Evolutionary conservation across 208 protist species (phyloP), one percentile per base, ranked within the genome.

Genomic region (Blechomonas ayalai): DNA sequence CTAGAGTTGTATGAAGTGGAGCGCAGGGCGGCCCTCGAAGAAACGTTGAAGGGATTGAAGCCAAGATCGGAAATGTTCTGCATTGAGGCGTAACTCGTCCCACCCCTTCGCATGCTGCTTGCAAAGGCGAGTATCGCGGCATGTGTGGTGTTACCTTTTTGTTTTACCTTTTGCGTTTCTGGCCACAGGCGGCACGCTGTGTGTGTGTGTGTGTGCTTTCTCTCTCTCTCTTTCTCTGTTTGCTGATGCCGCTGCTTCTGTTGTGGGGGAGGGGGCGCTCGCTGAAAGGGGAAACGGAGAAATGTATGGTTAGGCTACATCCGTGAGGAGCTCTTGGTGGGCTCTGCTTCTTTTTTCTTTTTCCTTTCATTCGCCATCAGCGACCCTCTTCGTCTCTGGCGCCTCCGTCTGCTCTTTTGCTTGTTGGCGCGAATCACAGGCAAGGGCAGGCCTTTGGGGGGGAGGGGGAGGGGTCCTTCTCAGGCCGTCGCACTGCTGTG

Each of bases 161-260:
- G 18, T 48, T 35, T 15, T 35, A 24, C 15, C 5, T 35, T 31
- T 8, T 20, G 6, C 27, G 9, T 27, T 32, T 40, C 13, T 13
- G 25, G n/a, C n/a, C 13, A 40, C 23, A 34, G 15, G 29, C 36
- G 20, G n/a, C 26, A 43, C 16, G 27, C 28, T 18, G 12, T 32
- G 34, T 22, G 10, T 52, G 16, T 34, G n/a, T 28, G 41, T 51
- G 19, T 42, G 28, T 41, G 10, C 4, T 40, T 40, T 41, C 13
- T 54, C 38, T 39, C 7, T 37, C 29, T 63, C n/a, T 27, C 13
- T 47, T 12, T 34, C 6, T 52, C 24, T 52, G 1, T 52, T 16
- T 41, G 12, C 8, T 27, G 16, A 33, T 52, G 20, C 10, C 13
- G 2, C 35, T 37, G 27, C 16, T 4, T 7, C 13, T 46, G 19